Percentiles rank a stretch among this genome's conserved stretches.
phyloP scores from a whole-genome alignment of 768 basidiomycete species.

The Pilatotrama ljubarskyi region DNA sequence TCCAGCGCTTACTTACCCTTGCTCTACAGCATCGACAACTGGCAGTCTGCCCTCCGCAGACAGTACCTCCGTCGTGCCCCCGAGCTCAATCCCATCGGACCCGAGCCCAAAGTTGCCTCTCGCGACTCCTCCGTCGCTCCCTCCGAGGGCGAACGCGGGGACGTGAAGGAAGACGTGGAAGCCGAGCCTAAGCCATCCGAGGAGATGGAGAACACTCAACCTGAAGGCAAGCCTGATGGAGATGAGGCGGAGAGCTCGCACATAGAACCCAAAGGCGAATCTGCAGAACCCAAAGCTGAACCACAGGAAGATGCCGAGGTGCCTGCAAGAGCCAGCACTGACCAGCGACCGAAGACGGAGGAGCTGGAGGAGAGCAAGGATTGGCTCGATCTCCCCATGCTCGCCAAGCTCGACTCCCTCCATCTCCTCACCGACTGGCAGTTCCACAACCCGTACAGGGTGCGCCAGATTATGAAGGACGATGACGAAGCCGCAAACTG shows the following conservation, averaged over 20 bases:
- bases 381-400: conserved; percentile 73
- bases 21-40: conserved; percentile 61
- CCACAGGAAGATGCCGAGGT: conserved; percentile 10
- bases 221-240: neutral
- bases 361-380: conserved; percentile 48
- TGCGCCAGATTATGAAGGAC: conserved; percentile 72
- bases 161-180: conserved; percentile 24
- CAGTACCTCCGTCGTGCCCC: conserved; percentile 78
- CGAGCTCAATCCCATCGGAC: conserved; percentile 68
- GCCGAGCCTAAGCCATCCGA: neutral
- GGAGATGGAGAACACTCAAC: neutral
- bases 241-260: neutral
- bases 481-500: conserved; percentile 79
- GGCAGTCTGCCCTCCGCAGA: conserved; percentile 75
- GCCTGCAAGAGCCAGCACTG: neutral
- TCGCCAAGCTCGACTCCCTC: conserved; percentile 72
- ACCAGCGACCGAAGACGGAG: conserved; percentile 2
- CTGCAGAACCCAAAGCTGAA: conserved; percentile 3
- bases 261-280: neutral
- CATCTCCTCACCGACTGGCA: conserved; percentile 83
- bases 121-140: conserved; percentile 26
- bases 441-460: conserved; percentile 72
- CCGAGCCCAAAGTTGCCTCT: conserved; percentile 43
- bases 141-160: conserved; percentile 17
- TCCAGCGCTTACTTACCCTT: conserved; percentile 23